Evolutionary conservation across 2,329 filamentous ascomycete genomes (phyloP), one percentile per base, ranked within the genome.

Genomic region (Sarocladium brachiariae): DNA sequence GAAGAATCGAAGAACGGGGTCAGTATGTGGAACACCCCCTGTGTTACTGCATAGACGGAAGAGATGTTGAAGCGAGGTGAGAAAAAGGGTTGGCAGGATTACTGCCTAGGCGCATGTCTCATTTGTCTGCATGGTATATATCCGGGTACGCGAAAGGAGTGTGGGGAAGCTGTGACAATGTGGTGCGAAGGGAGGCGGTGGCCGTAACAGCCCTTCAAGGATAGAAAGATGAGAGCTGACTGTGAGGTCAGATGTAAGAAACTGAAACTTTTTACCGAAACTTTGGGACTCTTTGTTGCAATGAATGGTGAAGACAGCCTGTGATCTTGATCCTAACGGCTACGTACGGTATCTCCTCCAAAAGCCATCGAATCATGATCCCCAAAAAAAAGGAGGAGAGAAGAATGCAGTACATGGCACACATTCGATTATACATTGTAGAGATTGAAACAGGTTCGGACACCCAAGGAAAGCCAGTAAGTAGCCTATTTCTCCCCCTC

Each of bases 111-210:
- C 46, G 46, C 21, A 35, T 37, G 30, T 49, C 46, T 49, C 46
- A 35, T 49, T 49, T 49, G 46, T 49, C 46, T 49, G 46, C 46
- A 49, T 49, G 33, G 30, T 35, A 49, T 49, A 49, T 49, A 49
- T 49, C 46, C 46, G 30, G 46, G 24, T 37, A 18, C 10, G 4
- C 25, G 31, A 25, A 21, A 8, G 14, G 13, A 5, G 21, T 9
- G 14, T n/a, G n/a, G n/a, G 30, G 19, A 16, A 35, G 46, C 18
- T 47, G 43, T 47, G 31, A 14, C 16, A n/a, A 8, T 14, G 25
- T 33, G 43, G 25, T 30, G 39, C 16, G 10, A 25, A 47, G n/a
- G 25, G 18, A 19, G 23, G 7, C 21, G 7, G 18, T 9, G 39
- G 7, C 27, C 21, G 6, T 4, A 9, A 27, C 13, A 25, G 21